phyloP scores from a whole-genome alignment of 768 basidiomycete species.

The Ramaria rubella region DNA sequence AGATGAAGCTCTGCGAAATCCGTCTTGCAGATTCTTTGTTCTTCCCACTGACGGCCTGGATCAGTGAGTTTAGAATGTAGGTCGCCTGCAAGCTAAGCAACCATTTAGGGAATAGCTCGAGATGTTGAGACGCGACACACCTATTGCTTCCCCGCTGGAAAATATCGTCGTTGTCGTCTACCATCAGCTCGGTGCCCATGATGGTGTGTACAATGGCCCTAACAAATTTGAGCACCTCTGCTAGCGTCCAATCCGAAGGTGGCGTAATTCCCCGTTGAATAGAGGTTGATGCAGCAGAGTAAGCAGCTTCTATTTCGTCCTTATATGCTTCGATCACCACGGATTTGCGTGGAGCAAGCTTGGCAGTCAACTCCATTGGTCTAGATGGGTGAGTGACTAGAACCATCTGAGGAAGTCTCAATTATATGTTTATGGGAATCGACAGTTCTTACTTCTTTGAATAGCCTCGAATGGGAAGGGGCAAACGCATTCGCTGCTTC shows the following conservation, averaged over 20 bases:
- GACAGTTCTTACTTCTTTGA: conserved; percentile 1
- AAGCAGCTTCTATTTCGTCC: conserved; percentile 7
- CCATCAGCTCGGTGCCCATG: too few relatives aligned
- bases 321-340: not conserved
- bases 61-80: conserved; percentile 8
- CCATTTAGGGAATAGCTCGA: not conserved
- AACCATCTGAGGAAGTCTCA: not conserved
- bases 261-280: conserved; percentile 13
- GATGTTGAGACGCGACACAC: not conserved
- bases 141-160: not conserved
- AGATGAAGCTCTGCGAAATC: conserved; percentile 17
- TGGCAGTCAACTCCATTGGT: conserved; percentile 5
- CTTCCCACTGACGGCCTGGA: not conserved
- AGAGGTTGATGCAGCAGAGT: not conserved
- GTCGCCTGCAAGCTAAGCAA: conserved; percentile 8
- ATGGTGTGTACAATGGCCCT: not conserved
- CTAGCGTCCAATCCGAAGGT: too few relatives aligned
- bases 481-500: not conserved
- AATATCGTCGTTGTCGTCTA: too few relatives aligned
- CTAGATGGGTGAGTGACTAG: not conserved
- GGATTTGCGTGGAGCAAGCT: not conserved
- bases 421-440: not conserved
- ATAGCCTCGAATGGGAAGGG: conserved; percentile 4
- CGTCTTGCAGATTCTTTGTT: too few relatives aligned
- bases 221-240: not conserved